These are phyloP conservation scores for Wickerhamiella dianesei DNA, from an alignment of 805 yeast species.

Conservation along the genomic window DNA sequence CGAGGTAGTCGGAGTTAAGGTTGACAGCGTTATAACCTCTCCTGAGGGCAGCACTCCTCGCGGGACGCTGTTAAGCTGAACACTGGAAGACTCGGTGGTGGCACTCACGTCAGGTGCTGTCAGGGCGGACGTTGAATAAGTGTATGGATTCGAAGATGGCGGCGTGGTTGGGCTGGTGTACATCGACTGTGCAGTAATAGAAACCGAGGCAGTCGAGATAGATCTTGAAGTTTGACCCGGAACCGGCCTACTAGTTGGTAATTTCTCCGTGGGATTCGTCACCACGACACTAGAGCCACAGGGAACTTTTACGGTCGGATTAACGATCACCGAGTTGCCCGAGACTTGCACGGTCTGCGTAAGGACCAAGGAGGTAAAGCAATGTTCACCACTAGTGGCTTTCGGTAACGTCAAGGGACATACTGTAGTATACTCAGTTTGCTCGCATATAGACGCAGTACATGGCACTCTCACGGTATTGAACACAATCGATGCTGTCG, in stretches of 20 bases:
- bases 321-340: slow-evolving; percentile 6
- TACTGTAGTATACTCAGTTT: slow-evolving; percentile 6
- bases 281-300: slow-evolving; percentile 7
- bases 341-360: slow-evolving; percentile 4
- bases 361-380: slow-evolving; percentile 7
- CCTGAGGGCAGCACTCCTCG: slow-evolving; percentile 3
- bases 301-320: slow-evolving; percentile 12
- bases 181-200: too few relatives aligned
- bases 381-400: slow-evolving; percentile 7
- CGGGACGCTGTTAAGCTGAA: slow-evolving; percentile 1
- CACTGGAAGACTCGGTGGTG: neutral
- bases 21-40: slow-evolving; percentile 10
- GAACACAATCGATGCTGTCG: neutral
- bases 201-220: too few relatives aligned
- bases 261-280: neutral
- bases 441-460: slow-evolving; percentile 5
- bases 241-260: slow-evolving; percentile 1
- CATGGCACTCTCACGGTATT: slow-evolving; percentile 9
- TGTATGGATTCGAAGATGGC: neutral
- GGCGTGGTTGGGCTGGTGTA: neutral
- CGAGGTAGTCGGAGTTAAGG: slow-evolving; percentile 9
- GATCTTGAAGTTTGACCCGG: neutral
- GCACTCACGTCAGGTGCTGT: neutral
- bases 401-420: slow-evolving; percentile 9
- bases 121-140: neutral